Evolutionary conservation across 805 yeast species (phyloP).

Genomic region (Cyberlindnera misumaiensis): DNA sequence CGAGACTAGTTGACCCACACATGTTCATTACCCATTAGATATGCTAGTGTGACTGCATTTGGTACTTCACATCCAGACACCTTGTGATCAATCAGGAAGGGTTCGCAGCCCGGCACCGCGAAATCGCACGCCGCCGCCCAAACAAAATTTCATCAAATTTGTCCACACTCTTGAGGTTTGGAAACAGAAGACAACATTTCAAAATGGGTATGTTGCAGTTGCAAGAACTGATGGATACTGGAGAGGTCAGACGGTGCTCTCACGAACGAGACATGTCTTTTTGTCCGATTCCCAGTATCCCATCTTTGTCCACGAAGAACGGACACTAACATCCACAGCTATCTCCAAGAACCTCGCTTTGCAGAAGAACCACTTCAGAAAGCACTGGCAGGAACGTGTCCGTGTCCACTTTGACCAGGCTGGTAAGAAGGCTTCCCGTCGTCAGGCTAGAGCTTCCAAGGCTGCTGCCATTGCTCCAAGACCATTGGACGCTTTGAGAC

Average conservation of each 20-base stretch:
- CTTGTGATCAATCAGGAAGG: constrained; percentile 6
- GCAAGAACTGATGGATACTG: not conserved
- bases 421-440: constrained; percentile 97
- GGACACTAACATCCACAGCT: constrained; percentile 46
- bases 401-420: constrained; percentile 99
- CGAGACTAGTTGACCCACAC: no score
- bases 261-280: no score
- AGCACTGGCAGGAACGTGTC: constrained; percentile 99
- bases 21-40: no score
- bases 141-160: constrained; percentile 19
- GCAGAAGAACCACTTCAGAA: constrained; percentile 99
- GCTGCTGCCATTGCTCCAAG: constrained; percentile 96
- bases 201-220: constrained; percentile 34
- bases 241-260: no score
- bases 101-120: constrained; percentile 8
- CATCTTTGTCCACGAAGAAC: no score
- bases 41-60: no score
- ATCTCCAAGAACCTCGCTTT: constrained; percentile 98
- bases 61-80: constrained; percentile 8
- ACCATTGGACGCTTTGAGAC: constrained; percentile 94
- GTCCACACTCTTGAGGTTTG: constrained; percentile 1
- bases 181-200: constrained; percentile 13
- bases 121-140: constrained; percentile 11
- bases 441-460: constrained; percentile 87
- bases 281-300: no score